phyloP scores from a whole-genome alignment of 2,329 filamentous ascomycete species.

The Madurella mycetomatis region DNA sequence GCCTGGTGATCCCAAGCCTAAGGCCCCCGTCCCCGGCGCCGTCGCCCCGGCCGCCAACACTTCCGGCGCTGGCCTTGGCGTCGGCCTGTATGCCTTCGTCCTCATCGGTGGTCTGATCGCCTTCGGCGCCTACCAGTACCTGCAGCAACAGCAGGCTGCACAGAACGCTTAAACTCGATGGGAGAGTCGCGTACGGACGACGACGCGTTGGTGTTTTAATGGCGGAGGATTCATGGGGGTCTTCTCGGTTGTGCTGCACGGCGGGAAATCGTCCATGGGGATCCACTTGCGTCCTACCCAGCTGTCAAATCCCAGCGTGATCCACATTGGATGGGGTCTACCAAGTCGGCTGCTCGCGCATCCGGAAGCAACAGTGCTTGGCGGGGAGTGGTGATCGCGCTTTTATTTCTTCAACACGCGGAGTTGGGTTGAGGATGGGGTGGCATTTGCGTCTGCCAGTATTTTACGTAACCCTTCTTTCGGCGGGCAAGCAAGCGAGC shows the following conservation, averaged over 20 bases:
- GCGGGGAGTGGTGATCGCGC: background rate
- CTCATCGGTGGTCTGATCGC: conserved; percentile 71
- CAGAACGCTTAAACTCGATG: conserved; percentile 21
- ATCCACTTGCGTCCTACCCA: background rate
- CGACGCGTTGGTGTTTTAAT: background rate
- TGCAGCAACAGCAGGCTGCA: conserved; percentile 51
- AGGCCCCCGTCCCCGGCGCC: conserved; percentile 47
- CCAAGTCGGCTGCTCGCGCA: background rate
- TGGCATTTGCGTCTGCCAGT: conserved; percentile 4
- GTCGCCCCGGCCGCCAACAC: conserved; percentile 47
- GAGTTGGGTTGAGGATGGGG: conserved; percentile 5
- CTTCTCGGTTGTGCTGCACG: background rate
- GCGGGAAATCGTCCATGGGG: background rate
- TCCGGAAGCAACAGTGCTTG: background rate
- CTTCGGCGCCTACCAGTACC: conserved; percentile 81
- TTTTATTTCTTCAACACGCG: conserved; percentile 4
- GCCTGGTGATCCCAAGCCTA: conserved; percentile 76
- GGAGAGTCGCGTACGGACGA: background rate
- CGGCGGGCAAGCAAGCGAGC: conserved; percentile 5
- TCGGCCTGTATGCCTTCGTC: conserved; percentile 77
- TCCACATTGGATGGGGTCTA: conserved; percentile 1
- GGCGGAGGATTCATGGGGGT: background rate
- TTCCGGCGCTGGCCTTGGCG: conserved; percentile 56
- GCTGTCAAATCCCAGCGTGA: background rate
- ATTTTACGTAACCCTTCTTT: conserved; percentile 2